Percentiles rank a stretch among this genome's conserved stretches.
These are phyloP conservation scores for Aspergillus mulundensis DNA, from an alignment of 495 filamentous ascomycete genomes.

Conservation along the genomic window DNA sequence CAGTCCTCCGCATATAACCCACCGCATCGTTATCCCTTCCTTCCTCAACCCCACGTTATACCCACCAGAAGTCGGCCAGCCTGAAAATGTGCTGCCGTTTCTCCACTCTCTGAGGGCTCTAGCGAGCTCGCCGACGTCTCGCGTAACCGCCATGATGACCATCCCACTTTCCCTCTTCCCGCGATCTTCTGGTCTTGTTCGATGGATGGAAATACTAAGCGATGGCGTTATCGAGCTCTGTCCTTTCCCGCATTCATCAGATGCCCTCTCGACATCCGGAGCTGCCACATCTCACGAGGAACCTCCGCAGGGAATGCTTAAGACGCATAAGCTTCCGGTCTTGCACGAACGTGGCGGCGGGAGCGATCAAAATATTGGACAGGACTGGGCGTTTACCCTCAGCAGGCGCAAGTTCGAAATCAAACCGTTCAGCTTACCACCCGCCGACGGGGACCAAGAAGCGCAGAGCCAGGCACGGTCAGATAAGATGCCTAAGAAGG, in stretches of 20 bases:
- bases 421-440: constrained; percentile 84
- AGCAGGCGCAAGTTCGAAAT: constrained; percentile 81
- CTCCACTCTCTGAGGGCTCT: constrained; percentile 75
- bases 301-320: constrained; percentile 79
- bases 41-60: constrained; percentile 83
- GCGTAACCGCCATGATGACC: constrained; percentile 71
- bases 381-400: constrained; percentile 86
- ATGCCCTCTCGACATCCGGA: constrained; percentile 50
- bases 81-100: constrained; percentile 74
- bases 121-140: constrained; percentile 58
- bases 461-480: constrained; percentile 53
- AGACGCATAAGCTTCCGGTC: constrained; percentile 75
- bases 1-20: constrained; percentile 57
- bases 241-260: constrained; percentile 69
- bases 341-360: constrained; percentile 84
- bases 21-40: constrained; percentile 79
- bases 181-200: constrained; percentile 68
- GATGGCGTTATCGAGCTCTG: constrained; percentile 88
- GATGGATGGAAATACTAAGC: constrained; percentile 82
- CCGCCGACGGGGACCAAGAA: constrained; percentile 73
- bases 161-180: constrained; percentile 79
- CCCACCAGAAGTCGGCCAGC: constrained; percentile 59
- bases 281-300: constrained; percentile 59
- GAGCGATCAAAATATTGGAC: constrained; percentile 61
- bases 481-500: constrained; percentile 53